Percentiles rank a stretch among this genome's conserved stretches.
Conservation (phyloP, 495 filamentous ascomycete genomes). For the Penicillium pancosmium region DNA sequence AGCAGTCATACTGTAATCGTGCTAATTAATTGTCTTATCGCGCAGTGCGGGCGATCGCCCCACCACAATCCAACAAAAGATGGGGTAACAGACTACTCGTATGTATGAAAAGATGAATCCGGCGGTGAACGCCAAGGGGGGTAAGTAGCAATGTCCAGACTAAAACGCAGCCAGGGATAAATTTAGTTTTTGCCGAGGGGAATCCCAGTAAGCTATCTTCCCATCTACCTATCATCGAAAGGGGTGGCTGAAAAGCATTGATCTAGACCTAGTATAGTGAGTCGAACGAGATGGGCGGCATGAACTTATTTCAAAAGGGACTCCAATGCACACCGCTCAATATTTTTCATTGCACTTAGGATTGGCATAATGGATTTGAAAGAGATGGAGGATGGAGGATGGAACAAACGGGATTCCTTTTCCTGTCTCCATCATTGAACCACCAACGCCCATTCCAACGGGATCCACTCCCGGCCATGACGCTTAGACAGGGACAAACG, state of each 20-base stretch:
- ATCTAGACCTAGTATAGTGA: background rate
- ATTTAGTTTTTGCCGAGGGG: background rate
- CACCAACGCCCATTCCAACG: too few relatives aligned
- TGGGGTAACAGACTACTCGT: background rate
- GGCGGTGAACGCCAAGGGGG: background rate
- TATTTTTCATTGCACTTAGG: background rate
- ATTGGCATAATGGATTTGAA: background rate
- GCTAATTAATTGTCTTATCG: too few relatives aligned
- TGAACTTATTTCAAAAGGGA: background rate
- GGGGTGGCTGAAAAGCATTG: background rate
- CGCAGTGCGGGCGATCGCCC: background rate
- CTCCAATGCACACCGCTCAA: background rate
- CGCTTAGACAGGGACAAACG: slow-evolving; percentile 1
- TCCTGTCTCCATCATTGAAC: background rate
- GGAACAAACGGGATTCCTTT: background rate
- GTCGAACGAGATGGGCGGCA: background rate
- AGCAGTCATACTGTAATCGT: background rate
- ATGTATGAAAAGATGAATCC: background rate
- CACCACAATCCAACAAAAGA: background rate
- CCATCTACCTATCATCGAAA: background rate
- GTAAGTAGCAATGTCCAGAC: background rate
- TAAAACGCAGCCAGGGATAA: background rate
- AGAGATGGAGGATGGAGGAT: background rate
- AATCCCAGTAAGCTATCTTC: background rate
- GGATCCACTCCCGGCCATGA: slow-evolving; percentile 1